Conservation (phyloP, 257 asterid genomes). For the Petunia axillaris region DNA sequence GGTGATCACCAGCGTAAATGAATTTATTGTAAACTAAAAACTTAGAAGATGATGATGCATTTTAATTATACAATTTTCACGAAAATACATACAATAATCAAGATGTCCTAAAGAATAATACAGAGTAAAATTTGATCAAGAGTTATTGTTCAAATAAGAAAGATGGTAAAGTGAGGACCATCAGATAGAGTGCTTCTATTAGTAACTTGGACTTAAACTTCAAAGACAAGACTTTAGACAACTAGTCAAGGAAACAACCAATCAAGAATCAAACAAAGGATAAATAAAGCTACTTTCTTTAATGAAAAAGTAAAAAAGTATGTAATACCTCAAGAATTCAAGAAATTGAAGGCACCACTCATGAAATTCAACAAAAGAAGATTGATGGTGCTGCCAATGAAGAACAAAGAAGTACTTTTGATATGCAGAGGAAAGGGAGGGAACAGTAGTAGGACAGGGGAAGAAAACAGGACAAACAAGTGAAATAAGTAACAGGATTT, state of each 20-base stretch:
- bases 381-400: slow-evolving; percentile 23
- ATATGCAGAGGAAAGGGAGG: neutral
- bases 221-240: neutral
- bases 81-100: neutral
- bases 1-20: slow-evolving; percentile 12
- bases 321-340: slow-evolving; percentile 41
- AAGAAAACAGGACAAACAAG: neutral
- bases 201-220: neutral
- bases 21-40: neutral
- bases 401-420: slow-evolving; percentile 32
- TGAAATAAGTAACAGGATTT: slow-evolving; percentile 11
- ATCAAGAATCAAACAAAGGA: slow-evolving; percentile 20
- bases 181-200: neutral
- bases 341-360: neutral
- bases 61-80: neutral
- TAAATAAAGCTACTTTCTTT: neutral
- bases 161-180: neutral
- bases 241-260: neutral
- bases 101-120: too few species aligned
- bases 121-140: neutral
- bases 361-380: neutral
- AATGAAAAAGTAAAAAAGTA: slow-evolving; percentile 22
- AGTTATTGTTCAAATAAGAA: neutral
- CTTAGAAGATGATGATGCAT: neutral
- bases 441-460: slow-evolving; percentile 10